These are phyloP conservation scores for Byssochlamys sp. DNA, from an alignment of 2,329 filamentous ascomycete species.

Conservation along the genomic window DNA sequence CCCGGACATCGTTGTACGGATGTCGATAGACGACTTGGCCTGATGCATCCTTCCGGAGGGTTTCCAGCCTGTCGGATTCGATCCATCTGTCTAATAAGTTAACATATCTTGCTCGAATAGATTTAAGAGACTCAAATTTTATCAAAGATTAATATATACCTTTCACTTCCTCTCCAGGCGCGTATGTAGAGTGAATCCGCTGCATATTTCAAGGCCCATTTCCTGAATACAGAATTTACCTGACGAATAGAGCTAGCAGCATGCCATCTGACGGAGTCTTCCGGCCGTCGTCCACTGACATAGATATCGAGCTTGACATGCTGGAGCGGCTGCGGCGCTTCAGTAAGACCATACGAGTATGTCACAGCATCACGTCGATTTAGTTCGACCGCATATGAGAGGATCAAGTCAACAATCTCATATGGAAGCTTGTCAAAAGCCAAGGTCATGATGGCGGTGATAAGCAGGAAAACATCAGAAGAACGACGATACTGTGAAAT, in stretches of 20 bases:
- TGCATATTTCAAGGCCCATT: conserved; percentile 44
- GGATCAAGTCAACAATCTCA: conserved; percentile 45
- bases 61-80: conserved; percentile 10
- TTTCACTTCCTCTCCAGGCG: conserved; percentile 43
- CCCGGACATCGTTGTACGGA: conserved; percentile 41
- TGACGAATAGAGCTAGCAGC: conserved; percentile 40
- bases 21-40: conserved; percentile 44
- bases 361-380: conserved; percentile 39
- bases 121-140: not conserved
- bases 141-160: conserved; percentile 19
- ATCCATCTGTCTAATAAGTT: conserved; percentile 12
- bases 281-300: conserved; percentile 42
- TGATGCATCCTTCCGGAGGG: conserved; percentile 26
- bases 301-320: conserved; percentile 38
- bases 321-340: conserved; percentile 39
- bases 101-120: not conserved
- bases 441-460: not conserved
- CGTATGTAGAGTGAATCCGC: conserved; percentile 44
- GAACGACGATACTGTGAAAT: not conserved
- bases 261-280: conserved; percentile 45
- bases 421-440: conserved; percentile 40
- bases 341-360: conserved; percentile 45
- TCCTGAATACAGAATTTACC: conserved; percentile 43
- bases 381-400: conserved; percentile 39
- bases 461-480: not conserved